Evolutionary conservation across 306 rosid genomes (phyloP).

Genomic region (Vigna mungo): DNA sequence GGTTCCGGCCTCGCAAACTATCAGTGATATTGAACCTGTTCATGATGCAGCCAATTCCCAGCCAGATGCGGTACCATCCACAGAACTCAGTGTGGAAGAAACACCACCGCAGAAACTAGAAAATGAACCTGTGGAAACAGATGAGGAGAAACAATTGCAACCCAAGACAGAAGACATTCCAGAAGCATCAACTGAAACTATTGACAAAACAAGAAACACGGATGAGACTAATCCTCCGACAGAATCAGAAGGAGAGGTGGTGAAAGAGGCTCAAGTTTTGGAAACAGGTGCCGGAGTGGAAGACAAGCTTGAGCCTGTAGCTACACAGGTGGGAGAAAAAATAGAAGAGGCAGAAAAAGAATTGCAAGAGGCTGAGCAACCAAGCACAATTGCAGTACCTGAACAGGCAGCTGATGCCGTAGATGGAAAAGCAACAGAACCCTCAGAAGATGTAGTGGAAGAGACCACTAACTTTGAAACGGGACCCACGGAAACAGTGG

Average conservation of each 20-base stretch:
- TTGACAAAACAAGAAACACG: slow-evolving; percentile 16
- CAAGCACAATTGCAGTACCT: slow-evolving; percentile 24
- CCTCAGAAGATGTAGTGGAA: slow-evolving; percentile 2
- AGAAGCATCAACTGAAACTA: slow-evolving; percentile 38
- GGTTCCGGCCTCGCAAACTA: slow-evolving; percentile 41
- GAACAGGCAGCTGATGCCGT: slow-evolving; percentile 40
- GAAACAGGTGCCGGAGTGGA: slow-evolving; percentile 32
- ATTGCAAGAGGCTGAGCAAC: slow-evolving; percentile 35
- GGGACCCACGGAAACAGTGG: slow-evolving; percentile 33
- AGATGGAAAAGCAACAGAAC: slow-evolving; percentile 33
- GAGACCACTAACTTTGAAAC: slow-evolving; percentile 34
- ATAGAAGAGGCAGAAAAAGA: slow-evolving; percentile 42
- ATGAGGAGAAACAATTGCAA: slow-evolving; percentile 42
- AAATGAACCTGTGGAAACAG: slow-evolving; percentile 38
- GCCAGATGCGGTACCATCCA: slow-evolving; percentile 24
- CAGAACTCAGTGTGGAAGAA: slow-evolving; percentile 42
- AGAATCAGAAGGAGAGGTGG: slow-evolving; percentile 37
- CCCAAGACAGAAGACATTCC: slow-evolving; percentile 43
- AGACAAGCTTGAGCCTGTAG: slow-evolving; percentile 29
- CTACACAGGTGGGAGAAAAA: slow-evolving; percentile 19
- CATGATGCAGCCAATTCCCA: slow-evolving; percentile 32
- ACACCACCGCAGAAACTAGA: slow-evolving; percentile 36
- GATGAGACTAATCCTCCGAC: slow-evolving; percentile 26
- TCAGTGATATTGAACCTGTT: slow-evolving; percentile 36
- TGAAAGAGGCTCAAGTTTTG: slow-evolving; percentile 37